Evolutionary conservation across 2,329 filamentous ascomycete species (phyloP), one percentile per base, ranked within the genome.

Genomic region (Penicillium psychrosexuale): DNA sequence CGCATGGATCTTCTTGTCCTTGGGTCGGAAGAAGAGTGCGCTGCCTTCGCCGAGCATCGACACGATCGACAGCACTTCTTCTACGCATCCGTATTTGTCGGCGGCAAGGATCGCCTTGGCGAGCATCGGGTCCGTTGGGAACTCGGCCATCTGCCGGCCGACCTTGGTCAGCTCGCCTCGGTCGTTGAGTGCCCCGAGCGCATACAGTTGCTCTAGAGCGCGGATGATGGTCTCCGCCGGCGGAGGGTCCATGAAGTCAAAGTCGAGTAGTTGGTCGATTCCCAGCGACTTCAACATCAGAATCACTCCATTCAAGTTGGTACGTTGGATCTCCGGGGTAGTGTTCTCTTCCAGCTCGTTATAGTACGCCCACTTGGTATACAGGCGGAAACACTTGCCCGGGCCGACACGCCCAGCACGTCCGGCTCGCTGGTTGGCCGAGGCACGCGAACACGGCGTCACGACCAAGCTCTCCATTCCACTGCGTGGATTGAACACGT

Each of bases 1-100:
- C 12, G 94, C 94, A 67, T 97, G 90, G 28, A 97, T 88, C 72
- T 96, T 96, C 79, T 97, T 97, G 76, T 99, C 92, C 70, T 97
- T 96, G 19, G 94, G 92, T 0, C 91, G 83, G 81, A 95, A 96
- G 79, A 97, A 99, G 5, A 99, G 82, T 0, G 91, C 87, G 4
- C 88, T 91, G 1, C 90, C 85, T 75, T 97, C 94, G 57, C 89
- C 86, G 0, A 97, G 82, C 90, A 97, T 96, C 39, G 92, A 86
- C n/a, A 97, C 90, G 46, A 97, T 90, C 0, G 89, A 91, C 15
- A 99, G 78, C 0, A 97, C 85, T 74, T 99, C 94, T 56, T 96
- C 90, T 0, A 96, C 90, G 65, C 93, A 97, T n/a, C 89, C 89
- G 62, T 93, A 89, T 64, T 91, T 89, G 72, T 94, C 90, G 0